Percentiles rank a stretch among this genome's conserved stretches.
These are phyloP conservation scores for Melastoma malabathricum DNA, from an alignment of 345 rosid species.

Conservation along the genomic window DNA sequence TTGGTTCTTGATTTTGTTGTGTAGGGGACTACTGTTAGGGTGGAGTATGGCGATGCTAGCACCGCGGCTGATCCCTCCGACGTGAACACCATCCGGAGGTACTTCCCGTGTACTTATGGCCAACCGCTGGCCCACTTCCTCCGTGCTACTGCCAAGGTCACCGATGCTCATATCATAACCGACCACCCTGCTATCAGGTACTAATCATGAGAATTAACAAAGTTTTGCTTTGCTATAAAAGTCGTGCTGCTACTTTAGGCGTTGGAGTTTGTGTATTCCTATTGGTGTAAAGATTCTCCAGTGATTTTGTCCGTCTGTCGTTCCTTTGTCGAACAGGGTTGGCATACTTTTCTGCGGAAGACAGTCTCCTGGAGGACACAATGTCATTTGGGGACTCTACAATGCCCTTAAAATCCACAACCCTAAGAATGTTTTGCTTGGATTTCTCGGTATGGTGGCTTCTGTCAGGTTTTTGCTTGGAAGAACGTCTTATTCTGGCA, in stretches of 20 bases:
- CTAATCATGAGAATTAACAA: too few relatives aligned
- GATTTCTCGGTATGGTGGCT: conserved; percentile 59
- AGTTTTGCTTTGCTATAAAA: too few relatives aligned
- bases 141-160: conserved; percentile 64
- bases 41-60: conserved; percentile 80
- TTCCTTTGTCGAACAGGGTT: conserved; percentile 36
- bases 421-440: conserved; percentile 52
- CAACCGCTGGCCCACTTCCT: conserved; percentile 96
- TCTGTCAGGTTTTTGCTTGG: too few relatives aligned
- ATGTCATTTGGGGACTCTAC: conserved; percentile 88
- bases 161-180: conserved; percentile 85
- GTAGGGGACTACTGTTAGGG: conserved; percentile 96
- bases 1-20: conserved; percentile 1
- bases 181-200: conserved; percentile 76
- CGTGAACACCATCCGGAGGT: conserved; percentile 46
- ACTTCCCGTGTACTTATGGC: conserved; percentile 74
- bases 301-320: neutral
- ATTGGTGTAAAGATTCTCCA: too few relatives aligned
- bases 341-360: conserved; percentile 92
- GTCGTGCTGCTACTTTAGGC: too few relatives aligned
- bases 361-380: conserved; percentile 98
- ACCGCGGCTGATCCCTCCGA: conserved; percentile 53
- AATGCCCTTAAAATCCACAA: conserved; percentile 77
- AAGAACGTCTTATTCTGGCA: neutral
- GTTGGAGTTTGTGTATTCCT: too few relatives aligned